Base-by-base conservation (phyloP, 345 rosid species). In the Camelina hispida region DNA sequence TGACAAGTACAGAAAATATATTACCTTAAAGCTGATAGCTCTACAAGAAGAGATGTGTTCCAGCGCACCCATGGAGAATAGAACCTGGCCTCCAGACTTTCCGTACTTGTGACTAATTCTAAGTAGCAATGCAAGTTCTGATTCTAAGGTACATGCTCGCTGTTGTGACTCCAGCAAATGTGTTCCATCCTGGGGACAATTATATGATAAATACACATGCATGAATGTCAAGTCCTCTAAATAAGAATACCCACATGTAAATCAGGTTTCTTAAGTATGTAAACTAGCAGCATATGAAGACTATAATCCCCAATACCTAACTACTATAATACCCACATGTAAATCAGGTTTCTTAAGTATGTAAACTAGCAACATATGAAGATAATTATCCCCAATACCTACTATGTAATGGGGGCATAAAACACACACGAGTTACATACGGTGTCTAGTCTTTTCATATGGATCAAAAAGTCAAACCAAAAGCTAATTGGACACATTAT, bases 81-180 rank as follows among this genome's bases (percentile, higher is more conserved):
- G 81, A 71, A 94, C 91, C 80, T 88, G 95, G 18, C 95, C 90
- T 72, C 98, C 98, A 46, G 97, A 84, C 82, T 91, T 94, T 48
- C 97, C 93, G 73, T 91, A 94, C 71, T 88, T 94, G 82, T 88
- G 88, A 80, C 96, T 87, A 72, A 94, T 90, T 81, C 98, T 88
- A 77, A 91, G 75, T 47, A 94, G 83, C 60, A 94, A 80, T 51
- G 95, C 89, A 46, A 94, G 75, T 79, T 91, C 89, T 81, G 97
- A 95, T 81, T 91, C 95, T 62, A 91, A 84, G 44, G 93, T 87
- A 83, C 86, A 88, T 68, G 95, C 91, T 67, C 88, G 88, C 79
- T 91, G 98, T 83, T 86, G 80, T 25, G 91, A 84, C 73, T 89
- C 91, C 46, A 94, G 81, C 11, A 95, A 87, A 84, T 82, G 89